Conservation (phyloP, 345 rosid species). For the Ricinus communis region DNA sequence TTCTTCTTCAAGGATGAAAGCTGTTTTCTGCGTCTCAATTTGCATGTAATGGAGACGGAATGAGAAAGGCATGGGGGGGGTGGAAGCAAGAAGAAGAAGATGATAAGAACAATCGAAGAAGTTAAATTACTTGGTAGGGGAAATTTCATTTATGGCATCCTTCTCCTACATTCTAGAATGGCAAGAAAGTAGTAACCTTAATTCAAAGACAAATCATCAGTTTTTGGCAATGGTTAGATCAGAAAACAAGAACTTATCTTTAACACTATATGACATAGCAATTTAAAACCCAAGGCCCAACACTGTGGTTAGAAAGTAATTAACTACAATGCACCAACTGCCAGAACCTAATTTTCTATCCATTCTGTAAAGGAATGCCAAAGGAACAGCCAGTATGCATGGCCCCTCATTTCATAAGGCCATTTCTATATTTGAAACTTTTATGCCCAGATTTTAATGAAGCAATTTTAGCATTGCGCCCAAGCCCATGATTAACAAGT, state of each 20-base stretch:
- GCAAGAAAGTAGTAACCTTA: neutral
- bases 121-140: neutral
- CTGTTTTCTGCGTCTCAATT: neutral
- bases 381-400: neutral
- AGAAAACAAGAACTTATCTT: neutral
- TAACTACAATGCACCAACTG: slow-evolving; percentile 1
- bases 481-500: neutral
- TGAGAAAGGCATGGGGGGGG: neutral
- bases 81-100: no score
- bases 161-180: neutral
- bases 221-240: neutral
- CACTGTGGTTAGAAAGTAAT: no score
- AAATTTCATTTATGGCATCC: neutral
- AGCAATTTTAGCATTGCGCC: neutral
- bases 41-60: neutral
- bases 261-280: neutral
- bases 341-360: neutral
- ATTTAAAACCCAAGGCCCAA: no score
- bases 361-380: no score
- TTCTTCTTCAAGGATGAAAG: neutral
- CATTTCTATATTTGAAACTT: neutral
- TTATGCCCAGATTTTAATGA: neutral
- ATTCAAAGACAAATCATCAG: neutral
- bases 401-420: neutral
- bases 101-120: neutral